Evolutionary conservation across 2,329 filamentous ascomycete species (phyloP).

Genomic region (Fusarium liriodendri): DNA sequence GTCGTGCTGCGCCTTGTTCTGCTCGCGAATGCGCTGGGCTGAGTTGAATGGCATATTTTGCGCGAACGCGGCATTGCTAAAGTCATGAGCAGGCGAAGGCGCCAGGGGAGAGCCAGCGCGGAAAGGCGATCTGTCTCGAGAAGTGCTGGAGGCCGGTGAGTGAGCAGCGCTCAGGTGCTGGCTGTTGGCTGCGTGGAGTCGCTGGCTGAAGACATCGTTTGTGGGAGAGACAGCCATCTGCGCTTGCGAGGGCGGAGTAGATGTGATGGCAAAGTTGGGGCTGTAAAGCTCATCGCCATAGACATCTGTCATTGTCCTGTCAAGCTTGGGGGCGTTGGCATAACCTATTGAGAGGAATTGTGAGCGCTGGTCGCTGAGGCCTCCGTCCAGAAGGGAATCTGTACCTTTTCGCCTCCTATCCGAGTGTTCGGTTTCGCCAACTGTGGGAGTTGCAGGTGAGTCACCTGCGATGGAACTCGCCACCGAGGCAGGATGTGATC

Average conservation of each 20-base stretch:
- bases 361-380: constrained; percentile 64
- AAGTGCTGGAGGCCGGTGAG: constrained; percentile 59
- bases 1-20: constrained; percentile 70
- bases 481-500: constrained; percentile 66
- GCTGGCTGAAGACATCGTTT: constrained; percentile 76
- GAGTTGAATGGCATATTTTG: constrained; percentile 57
- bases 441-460: constrained; percentile 68
- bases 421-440: constrained; percentile 60
- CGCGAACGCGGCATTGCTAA: constrained; percentile 34
- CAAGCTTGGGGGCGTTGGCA: constrained; percentile 76
- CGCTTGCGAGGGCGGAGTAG: constrained; percentile 62
- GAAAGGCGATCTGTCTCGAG: constrained; percentile 84
- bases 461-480: constrained; percentile 68
- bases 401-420: constrained; percentile 68
- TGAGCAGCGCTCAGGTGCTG: constrained; percentile 73
- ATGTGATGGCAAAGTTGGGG: constrained; percentile 71
- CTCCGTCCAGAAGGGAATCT: constrained; percentile 27
- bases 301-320: constrained; percentile 86
- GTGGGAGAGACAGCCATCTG: constrained; percentile 59
- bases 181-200: constrained; percentile 82
- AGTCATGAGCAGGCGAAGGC: constrained; percentile 58
- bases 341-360: constrained; percentile 61
- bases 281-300: constrained; percentile 89
- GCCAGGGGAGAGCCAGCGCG: constrained; percentile 75
- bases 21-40: constrained; percentile 70